Evolutionary conservation across 805 yeast species (phyloP).

Genomic region (Lachancea fermentati): DNA sequence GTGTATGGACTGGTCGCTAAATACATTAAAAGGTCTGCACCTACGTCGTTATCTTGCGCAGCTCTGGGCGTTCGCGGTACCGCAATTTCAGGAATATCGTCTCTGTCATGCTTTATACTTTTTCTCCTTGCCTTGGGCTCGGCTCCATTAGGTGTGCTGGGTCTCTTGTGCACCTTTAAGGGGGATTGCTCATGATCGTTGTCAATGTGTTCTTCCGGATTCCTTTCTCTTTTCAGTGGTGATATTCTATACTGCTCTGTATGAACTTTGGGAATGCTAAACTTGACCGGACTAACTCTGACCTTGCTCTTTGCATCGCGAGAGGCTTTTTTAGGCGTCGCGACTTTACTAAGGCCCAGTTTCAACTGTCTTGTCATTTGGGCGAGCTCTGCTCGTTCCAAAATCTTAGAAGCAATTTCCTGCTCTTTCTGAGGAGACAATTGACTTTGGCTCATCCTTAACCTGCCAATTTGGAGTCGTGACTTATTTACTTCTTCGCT

Average conservation of each 20-base stretch:
- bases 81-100: conserved; percentile 14
- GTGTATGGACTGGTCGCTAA: conserved; percentile 33
- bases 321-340: conserved; percentile 16
- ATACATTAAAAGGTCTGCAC: conserved; percentile 34
- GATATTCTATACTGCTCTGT: conserved; percentile 4
- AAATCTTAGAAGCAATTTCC: conserved; percentile 28
- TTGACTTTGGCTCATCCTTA: conserved; percentile 4
- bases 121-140: conserved; percentile 3
- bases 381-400: conserved; percentile 33
- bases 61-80: conserved; percentile 14
- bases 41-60: conserved; percentile 23
- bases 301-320: conserved; percentile 6
- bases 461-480: background rate
- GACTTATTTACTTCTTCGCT: too few species aligned
- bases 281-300: conserved; percentile 15
- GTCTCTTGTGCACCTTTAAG: conserved; percentile 8
- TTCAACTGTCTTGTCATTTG: conserved; percentile 33
- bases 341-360: conserved; percentile 28
- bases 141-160: conserved; percentile 11
- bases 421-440: conserved; percentile 29
- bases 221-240: conserved; percentile 6
- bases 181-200: conserved; percentile 6
- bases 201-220: background rate
- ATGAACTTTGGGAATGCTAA: conserved; percentile 1
- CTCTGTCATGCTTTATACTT: background rate